Base-by-base conservation (phyloP, 2,329 filamentous ascomycete species). In the Lithohypha guttulata region DNA sequence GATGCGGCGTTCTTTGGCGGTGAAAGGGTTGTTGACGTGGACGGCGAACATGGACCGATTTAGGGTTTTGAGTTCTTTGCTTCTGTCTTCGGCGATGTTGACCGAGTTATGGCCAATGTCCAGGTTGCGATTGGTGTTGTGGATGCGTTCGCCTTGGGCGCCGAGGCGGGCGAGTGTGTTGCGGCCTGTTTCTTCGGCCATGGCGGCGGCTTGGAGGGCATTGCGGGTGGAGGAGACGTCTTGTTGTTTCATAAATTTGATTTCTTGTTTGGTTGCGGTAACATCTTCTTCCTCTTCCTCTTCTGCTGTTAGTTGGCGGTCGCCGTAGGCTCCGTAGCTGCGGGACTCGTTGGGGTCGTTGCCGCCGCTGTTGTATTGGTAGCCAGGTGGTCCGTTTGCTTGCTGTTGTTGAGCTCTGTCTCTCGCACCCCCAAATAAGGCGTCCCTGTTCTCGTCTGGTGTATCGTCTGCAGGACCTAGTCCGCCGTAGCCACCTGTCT, bases 41-140 rank as follows among this genome's bases (percentile, higher is more conserved):
- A 87, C 74, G 4, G 84, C 82, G 55, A 94, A 94, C 85, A 95
- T 93, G 65, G 80, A 86, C 46, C 81, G 71, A 61, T 95, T 93
- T 34, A 93, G 68, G 1, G 75, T 84, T 65, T 89, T 89, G 25
- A 95, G 66, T 55, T 94, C 85, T 33, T 77, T 75, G 1, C 85
- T 81, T 51, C 84, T 82, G 49, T 87, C 84, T 51, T 86, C 79
- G 0, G 84, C 83, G 43, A 82, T 66, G 42, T 77, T 75, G 51
- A 83, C 84, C 56, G 86, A 79, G 47, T 79, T 80, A n/a, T 74
- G 64, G 3, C 85, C 81, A 48, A 84, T 68, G 52, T 94, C 84
- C 42, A 95, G 70, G 53, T 89, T 85, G 59, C 75, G 76, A 59
- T 93, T 84, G 1, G 81, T 84, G 54, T 87, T 84, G 56, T 87